Conservation (phyloP, 2,329 filamentous ascomycete species). For the Emmonsiellopsis sp. region DNA sequence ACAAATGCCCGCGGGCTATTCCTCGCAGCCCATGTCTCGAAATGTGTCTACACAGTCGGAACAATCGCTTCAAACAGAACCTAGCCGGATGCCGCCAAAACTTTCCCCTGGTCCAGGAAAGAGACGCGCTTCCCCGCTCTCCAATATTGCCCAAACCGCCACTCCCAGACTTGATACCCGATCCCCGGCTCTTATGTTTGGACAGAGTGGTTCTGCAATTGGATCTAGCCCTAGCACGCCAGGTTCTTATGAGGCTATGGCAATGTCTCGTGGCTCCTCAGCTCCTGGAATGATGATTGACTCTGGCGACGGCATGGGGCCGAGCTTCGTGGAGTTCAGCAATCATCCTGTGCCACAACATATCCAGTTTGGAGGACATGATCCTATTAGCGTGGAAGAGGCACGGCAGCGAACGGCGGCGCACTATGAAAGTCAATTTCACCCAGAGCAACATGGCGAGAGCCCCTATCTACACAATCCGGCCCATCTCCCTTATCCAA, state of each 20-base stretch:
- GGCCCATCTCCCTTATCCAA: conserved; percentile 14
- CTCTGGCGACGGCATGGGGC: conserved; percentile 11
- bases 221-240: conserved; percentile 8
- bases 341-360: conserved; percentile 8
- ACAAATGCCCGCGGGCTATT: conserved; percentile 16
- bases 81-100: conserved; percentile 8
- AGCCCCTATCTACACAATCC: background rate
- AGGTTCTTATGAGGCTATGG: conserved; percentile 6
- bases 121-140: background rate
- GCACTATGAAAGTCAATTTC: conserved; percentile 7
- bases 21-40: conserved; percentile 21
- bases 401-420: conserved; percentile 12
- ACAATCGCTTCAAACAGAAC: conserved; percentile 17
- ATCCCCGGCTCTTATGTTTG: conserved; percentile 5
- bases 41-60: conserved; percentile 19
- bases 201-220: conserved; percentile 4
- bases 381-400: conserved; percentile 15
- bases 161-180: background rate
- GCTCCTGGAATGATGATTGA: conserved; percentile 19
- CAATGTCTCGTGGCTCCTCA: conserved; percentile 16
- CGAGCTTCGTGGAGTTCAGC: conserved; percentile 12
- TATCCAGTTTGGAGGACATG: conserved; percentile 18
- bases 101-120: conserved; percentile 5
- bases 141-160: background rate
- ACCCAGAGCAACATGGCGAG: background rate